These are phyloP conservation scores for Leishmania mexicana DNA, from an alignment of 208 protist species.

Conservation along the genomic window DNA sequence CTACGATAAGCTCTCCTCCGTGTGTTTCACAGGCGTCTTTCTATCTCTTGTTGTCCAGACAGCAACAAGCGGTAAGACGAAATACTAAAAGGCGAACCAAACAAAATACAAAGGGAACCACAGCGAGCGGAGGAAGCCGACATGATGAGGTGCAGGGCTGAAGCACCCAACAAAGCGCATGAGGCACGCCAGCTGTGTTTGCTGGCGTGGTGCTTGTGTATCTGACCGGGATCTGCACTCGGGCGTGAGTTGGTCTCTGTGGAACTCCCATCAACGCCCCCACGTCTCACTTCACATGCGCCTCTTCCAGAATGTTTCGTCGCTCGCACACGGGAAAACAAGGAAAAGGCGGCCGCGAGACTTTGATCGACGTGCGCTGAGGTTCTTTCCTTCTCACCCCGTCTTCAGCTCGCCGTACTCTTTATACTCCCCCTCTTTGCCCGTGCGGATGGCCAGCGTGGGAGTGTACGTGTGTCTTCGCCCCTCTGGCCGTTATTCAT, in stretches of 20 bases:
- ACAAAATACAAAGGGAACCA: neutral
- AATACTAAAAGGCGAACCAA: neutral
- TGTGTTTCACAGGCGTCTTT: neutral
- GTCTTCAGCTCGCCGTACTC: neutral
- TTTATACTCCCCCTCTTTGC: neutral
- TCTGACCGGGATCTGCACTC: too few species aligned
- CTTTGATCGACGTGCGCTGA: neutral
- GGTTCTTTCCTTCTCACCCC: neutral
- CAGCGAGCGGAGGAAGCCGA: neutral
- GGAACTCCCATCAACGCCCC: neutral
- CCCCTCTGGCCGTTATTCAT: neutral
- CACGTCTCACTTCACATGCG: neutral
- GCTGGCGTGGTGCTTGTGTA: neutral
- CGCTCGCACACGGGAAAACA: neutral
- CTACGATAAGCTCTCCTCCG: neutral
- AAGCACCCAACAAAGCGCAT: neutral
- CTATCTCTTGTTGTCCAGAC: neutral
- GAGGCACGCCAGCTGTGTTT: neutral
- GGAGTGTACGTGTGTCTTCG: neutral
- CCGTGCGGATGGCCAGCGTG: neutral
- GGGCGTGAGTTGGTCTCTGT: neutral
- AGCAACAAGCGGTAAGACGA: neutral
- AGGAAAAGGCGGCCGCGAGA: neutral
- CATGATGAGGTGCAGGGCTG: neutral
- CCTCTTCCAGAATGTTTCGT: neutral